Base-by-base conservation (phyloP, 176 grass and related monocot genomes). In the Aegilops sharonensis region DNA sequence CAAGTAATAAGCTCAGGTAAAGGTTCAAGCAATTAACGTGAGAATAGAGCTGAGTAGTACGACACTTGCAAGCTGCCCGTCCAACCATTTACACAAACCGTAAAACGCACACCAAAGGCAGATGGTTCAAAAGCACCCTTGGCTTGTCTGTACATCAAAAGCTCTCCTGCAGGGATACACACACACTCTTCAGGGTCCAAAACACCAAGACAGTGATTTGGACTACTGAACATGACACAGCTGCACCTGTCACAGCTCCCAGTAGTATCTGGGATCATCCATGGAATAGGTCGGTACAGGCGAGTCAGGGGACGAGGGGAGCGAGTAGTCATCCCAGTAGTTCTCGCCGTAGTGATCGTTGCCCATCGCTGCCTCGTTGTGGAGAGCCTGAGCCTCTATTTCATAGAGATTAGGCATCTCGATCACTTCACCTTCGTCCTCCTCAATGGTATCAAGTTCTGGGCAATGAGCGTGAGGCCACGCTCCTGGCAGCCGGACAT, bases 251-350 rank as follows among this genome's bases (percentile, higher is more conserved):
- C 1, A 61, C 23, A 83, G 42, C 68, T 36, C 11, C 7, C 72
- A 47, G 73, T 76, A 76, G 47, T 76, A 76, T 76, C 73, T 32
- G 24, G 73, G 50, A 47, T 76, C 73, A n/a, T 75, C 57, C 29
- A 17, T 85, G 52, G 57, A 8, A 3, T 30, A 64, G 48, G 35
- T 64, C 14, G 18, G 61, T 6, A 13, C 11, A 2, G 66, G 68
- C 35, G 31, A 45, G 45, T 15, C 75, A 4, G 70, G 60, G 21
- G 60, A n/a, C 21, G 14, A 48, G 8, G 83, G 60, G 8, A 10
- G 48, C 5, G 27, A 57, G 47, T 85, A 77, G 31, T 77, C 63
- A 10, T 77, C 43, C 73, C 83, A 85, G 72, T 85, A 77, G 30
- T 56, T 27, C 54, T 63, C 69, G 5, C 31, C 62, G 48, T 40